Conservation (phyloP, 1,284 basidiomycete genomes). For the Fomitopsis palustris region DNA sequence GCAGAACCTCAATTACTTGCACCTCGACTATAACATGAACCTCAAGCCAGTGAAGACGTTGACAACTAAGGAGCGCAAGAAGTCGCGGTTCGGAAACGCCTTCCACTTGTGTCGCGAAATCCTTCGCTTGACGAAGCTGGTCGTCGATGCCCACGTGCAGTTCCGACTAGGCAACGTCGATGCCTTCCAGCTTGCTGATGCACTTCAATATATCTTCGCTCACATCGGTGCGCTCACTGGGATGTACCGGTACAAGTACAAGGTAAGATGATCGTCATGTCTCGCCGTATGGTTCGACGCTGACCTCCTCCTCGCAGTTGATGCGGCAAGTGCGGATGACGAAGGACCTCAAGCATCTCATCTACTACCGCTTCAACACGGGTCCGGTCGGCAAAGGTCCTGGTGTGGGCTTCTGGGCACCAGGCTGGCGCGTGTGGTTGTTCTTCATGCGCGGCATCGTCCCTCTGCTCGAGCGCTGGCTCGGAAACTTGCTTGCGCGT, state of each 20-base stretch:
- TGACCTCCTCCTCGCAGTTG: slow-evolving; percentile 43
- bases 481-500: slow-evolving; percentile 95
- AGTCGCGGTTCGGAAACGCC: slow-evolving; percentile 99
- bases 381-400: slow-evolving; percentile 99
- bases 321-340: slow-evolving; percentile 99
- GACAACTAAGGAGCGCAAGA: slow-evolving; percentile 99
- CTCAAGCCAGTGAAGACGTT: slow-evolving; percentile 98
- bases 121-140: slow-evolving; percentile 93
- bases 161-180: slow-evolving; percentile 99
- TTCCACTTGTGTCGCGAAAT: slow-evolving; percentile 99
- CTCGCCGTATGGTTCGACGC: background rate
- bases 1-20: slow-evolving; percentile 93
- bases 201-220: slow-evolving; percentile 96
- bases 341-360: slow-evolving; percentile 98
- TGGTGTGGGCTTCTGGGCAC: slow-evolving; percentile 99
- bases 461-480: slow-evolving; percentile 87
- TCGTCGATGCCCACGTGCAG: slow-evolving; percentile 98
- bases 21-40: slow-evolving; percentile 94
- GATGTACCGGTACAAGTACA: slow-evolving; percentile 99
- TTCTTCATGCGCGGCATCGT: slow-evolving; percentile 99
- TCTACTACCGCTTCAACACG: slow-evolving; percentile 99
- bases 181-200: slow-evolving; percentile 98
- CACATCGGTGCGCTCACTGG: slow-evolving; percentile 98
- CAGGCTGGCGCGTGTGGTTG: slow-evolving; percentile 99
- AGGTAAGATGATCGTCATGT: slow-evolving; percentile 44